Evolutionary conservation across 306 rosid species (phyloP).

Genomic region (Cucurbita ficifolia): DNA sequence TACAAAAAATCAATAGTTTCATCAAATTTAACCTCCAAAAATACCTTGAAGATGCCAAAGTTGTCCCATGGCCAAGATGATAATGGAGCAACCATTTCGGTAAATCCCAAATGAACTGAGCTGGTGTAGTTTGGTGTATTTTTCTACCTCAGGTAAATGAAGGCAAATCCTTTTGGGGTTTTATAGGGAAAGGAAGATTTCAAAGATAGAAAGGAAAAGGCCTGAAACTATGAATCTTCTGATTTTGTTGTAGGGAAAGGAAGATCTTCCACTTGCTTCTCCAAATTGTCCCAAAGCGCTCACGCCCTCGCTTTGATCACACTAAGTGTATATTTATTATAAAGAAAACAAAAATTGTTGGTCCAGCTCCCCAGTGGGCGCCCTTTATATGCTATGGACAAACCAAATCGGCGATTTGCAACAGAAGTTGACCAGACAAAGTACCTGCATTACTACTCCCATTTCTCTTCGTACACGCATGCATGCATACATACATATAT

Average conservation of each 20-base stretch:
- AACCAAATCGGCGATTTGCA: background rate
- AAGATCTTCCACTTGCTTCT: background rate
- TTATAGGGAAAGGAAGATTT: background rate
- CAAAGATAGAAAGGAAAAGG: background rate
- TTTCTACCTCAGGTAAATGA: background rate
- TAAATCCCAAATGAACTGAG: background rate
- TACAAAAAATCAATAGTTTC: background rate
- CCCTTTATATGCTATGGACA: background rate
- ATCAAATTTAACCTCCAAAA: background rate
- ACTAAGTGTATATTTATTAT: background rate
- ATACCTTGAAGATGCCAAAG: constrained; percentile 64
- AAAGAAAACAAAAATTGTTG: background rate
- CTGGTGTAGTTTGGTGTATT: background rate
- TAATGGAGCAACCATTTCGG: constrained; percentile 49
- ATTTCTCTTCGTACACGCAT: background rate
- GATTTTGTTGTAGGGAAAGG: no score
- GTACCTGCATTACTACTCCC: background rate
- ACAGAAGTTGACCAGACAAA: background rate
- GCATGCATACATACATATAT: background rate
- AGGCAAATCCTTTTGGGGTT: background rate
- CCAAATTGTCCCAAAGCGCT: background rate
- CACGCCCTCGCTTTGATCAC: background rate
- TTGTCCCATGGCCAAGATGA: constrained; percentile 89
- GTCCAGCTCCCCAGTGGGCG: background rate
- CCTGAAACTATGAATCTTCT: background rate